phyloP scores from a whole-genome alignment of 2,329 filamentous ascomycete genomes.

The Xylaria digitata region DNA sequence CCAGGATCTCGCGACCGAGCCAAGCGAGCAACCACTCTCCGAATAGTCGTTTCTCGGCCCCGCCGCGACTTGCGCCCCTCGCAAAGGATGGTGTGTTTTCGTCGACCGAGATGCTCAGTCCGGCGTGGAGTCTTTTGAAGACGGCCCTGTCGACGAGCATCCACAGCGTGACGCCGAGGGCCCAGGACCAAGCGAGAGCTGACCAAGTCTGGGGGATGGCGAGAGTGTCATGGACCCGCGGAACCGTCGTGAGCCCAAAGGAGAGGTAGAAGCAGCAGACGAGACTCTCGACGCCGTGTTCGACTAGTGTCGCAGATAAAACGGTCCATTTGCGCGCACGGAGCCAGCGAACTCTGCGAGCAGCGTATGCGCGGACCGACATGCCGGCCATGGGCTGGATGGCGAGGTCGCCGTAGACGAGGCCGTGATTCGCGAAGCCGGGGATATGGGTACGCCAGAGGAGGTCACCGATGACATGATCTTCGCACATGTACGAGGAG shows the following conservation, averaged over 20 bases:
- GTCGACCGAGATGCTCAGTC: slow-evolving; percentile 76
- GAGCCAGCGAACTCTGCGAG: slow-evolving; percentile 87
- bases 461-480: slow-evolving; percentile 92
- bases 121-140: slow-evolving; percentile 79
- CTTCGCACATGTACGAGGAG: slow-evolving; percentile 96
- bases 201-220: slow-evolving; percentile 73
- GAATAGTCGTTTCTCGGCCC: slow-evolving; percentile 66
- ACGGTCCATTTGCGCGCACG: slow-evolving; percentile 96
- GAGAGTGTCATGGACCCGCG: slow-evolving; percentile 66
- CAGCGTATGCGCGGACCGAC: slow-evolving; percentile 80
- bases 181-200: slow-evolving; percentile 74
- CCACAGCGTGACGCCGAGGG: slow-evolving; percentile 75
- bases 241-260: slow-evolving; percentile 80
- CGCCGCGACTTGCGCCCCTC: slow-evolving; percentile 55
- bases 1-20: slow-evolving; percentile 84
- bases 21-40: slow-evolving; percentile 82
- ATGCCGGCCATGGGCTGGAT: slow-evolving; percentile 90
- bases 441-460: slow-evolving; percentile 80
- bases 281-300: slow-evolving; percentile 90
- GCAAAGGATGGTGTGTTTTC: slow-evolving; percentile 81
- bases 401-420: slow-evolving; percentile 86
- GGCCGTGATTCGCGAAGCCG: slow-evolving; percentile 79
- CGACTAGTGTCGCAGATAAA: slow-evolving; percentile 85
- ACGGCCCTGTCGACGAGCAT: slow-evolving; percentile 78
- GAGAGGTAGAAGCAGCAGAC: slow-evolving; percentile 84